These are phyloP conservation scores for Metarhizium brunneum DNA, from an alignment of 2,329 filamentous ascomycete species.

Conservation along the genomic window DNA sequence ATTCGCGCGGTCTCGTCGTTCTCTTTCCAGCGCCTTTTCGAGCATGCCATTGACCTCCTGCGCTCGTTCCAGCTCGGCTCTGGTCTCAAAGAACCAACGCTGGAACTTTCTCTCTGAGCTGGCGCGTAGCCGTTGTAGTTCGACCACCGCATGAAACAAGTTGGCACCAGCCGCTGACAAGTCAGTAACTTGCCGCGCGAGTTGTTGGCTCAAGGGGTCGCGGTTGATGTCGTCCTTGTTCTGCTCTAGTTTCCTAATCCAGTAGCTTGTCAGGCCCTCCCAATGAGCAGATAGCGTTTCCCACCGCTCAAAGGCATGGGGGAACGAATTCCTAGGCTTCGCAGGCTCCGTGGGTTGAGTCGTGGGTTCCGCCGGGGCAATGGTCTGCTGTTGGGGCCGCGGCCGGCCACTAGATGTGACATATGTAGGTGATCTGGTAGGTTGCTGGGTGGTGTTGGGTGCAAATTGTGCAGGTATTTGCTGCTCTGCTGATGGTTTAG, in stretches of 20 bases:
- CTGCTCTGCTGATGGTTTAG: conserved; percentile 10
- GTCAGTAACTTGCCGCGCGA: conserved; percentile 90
- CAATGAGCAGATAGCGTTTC: conserved; percentile 94
- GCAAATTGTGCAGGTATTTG: conserved; percentile 4
- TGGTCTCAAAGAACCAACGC: conserved; percentile 95
- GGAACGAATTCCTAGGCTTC: conserved; percentile 63
- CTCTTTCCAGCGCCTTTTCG: conserved; percentile 64
- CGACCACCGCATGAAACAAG: conserved; percentile 93
- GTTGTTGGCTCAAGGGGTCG: conserved; percentile 76
- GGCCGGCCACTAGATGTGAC: conserved; percentile 4
- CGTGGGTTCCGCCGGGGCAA: conserved; percentile 8
- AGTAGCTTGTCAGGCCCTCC: conserved; percentile 95
- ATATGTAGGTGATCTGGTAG: conserved; percentile 2
- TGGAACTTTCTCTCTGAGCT: conserved; percentile 97
- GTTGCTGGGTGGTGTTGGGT: background rate
- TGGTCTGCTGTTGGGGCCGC: conserved; percentile 9
- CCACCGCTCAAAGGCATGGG: conserved; percentile 96
- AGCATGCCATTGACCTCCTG: conserved; percentile 76
- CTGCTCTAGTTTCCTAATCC: conserved; percentile 87
- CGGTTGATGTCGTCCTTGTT: conserved; percentile 78
- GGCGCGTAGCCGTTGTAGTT: conserved; percentile 84
- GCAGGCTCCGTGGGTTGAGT: conserved; percentile 12
- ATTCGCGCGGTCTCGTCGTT: conserved; percentile 61
- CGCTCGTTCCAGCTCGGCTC: conserved; percentile 75
- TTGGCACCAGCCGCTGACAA: conserved; percentile 96